These are phyloP conservation scores for Diaporthe citriasiana DNA, from an alignment of 2,329 filamentous ascomycete species.

Conservation along the genomic window DNA sequence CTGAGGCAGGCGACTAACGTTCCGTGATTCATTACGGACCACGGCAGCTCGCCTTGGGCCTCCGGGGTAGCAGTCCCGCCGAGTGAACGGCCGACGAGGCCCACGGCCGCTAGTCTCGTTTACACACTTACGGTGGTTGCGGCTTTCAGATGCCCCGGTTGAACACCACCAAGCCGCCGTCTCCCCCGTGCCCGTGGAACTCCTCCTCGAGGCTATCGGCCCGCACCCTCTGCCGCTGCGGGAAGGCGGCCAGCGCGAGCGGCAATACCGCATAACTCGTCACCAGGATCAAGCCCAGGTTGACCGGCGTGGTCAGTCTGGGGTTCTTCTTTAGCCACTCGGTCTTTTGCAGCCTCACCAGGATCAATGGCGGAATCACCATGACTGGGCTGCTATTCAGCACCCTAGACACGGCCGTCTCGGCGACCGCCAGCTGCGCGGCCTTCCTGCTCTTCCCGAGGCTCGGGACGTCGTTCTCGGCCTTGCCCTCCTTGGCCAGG, in stretches of 20 bases:
- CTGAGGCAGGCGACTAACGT: slow-evolving; percentile 18
- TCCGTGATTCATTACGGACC: neutral
- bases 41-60: slow-evolving; percentile 6
- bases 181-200: slow-evolving; percentile 85
- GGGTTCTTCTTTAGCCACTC: slow-evolving; percentile 86
- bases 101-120: neutral
- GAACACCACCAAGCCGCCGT: slow-evolving; percentile 90
- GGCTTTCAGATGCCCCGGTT: slow-evolving; percentile 85
- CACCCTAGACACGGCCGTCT: slow-evolving; percentile 92
- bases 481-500: slow-evolving; percentile 69
- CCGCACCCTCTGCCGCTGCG: slow-evolving; percentile 86
- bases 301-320: slow-evolving; percentile 82
- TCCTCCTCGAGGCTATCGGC: slow-evolving; percentile 85
- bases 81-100: neutral
- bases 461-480: slow-evolving; percentile 75
- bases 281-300: slow-evolving; percentile 86
- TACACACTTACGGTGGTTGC: neutral
- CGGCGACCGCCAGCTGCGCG: slow-evolving; percentile 88
- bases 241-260: slow-evolving; percentile 91
- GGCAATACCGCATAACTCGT: slow-evolving; percentile 92
- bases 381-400: slow-evolving; percentile 97
- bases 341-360: slow-evolving; percentile 87
- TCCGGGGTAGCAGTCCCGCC: neutral
- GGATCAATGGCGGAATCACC: slow-evolving; percentile 89
- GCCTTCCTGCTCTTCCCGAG: slow-evolving; percentile 91